Conservation (phyloP, 139 green algal genomes). For the Haematococcus lacustris region DNA sequence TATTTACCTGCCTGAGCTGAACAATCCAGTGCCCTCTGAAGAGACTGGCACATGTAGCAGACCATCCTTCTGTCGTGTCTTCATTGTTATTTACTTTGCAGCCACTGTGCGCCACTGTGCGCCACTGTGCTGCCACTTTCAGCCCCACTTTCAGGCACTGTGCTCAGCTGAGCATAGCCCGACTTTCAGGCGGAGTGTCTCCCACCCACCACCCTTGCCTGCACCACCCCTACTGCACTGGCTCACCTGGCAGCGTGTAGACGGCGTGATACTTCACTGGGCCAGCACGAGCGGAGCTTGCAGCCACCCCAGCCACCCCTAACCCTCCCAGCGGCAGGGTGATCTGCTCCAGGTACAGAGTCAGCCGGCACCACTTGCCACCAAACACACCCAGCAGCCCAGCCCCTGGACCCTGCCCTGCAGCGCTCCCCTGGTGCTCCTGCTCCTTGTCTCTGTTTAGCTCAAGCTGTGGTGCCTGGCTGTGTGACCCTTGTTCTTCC, state of each 20-base stretch:
- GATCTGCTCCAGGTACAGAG: slow-evolving; percentile 24
- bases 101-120: too few relatives aligned
- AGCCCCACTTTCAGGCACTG: too few relatives aligned
- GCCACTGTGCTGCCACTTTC: too few relatives aligned
- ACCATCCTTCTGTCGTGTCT: too few relatives aligned
- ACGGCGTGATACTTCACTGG: slow-evolving; percentile 25
- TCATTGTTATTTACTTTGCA: too few relatives aligned
- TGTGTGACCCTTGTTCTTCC: neutral
- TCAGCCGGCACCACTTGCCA: slow-evolving; percentile 18
- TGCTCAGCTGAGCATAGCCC: too few relatives aligned
- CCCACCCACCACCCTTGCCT: neutral
- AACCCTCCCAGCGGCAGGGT: slow-evolving; percentile 23
- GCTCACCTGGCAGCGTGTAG: slow-evolving; percentile 36
- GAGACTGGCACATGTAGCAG: too few relatives aligned
- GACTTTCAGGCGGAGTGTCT: neutral
- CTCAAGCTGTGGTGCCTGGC: neutral
- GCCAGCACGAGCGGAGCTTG: slow-evolving; percentile 1
- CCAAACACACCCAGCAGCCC: too few relatives aligned
- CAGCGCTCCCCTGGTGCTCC: neutral
- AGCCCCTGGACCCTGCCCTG: neutral
- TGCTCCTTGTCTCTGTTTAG: neutral
- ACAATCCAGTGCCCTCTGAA: too few relatives aligned
- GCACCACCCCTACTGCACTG: too few relatives aligned
- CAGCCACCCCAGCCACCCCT: too few relatives aligned
- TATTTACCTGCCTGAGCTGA: too few relatives aligned